Base-by-base conservation (phyloP, 208 protist species). In the Wallacemonas sp. region DNA sequence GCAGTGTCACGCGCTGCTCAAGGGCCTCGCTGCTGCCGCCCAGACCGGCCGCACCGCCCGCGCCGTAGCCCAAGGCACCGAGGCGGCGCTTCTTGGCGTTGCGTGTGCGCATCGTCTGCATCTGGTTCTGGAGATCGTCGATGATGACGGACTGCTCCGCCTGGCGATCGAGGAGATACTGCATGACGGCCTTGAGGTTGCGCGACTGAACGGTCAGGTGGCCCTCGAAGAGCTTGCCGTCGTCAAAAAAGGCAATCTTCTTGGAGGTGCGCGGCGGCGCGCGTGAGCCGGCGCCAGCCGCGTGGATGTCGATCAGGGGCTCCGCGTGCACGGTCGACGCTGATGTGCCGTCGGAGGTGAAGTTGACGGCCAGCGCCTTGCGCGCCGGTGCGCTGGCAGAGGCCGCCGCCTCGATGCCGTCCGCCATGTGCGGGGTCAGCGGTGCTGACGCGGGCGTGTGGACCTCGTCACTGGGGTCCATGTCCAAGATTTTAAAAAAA, bases 171-270 rank as follows among this genome's bases (percentile, higher is more conserved):
- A 86, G 55, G 64, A 95, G 70, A 38, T 87, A 79, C 72, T 95
- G 87, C 26, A 95, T 86, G 36, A 95, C 79, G 16, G 72, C 72
- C 65, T 95, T 95, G 54, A 95, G 77, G 63, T 77, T 87, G 29
- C 77, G 77, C 14, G 90, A 86, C 73, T 95, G 81, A 22, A 95
- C 83, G 14, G 87, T 95, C 45, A 95, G 85, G 65, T 95, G 90
- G 38, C 90, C 90, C 69, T 95, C 90, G 69, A 95, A 93, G 11
- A 95, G 85, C 54, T 95, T 95, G 2, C 87, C 90, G 65, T 95
- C 90, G 72, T 95, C 89, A 2, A 79, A 38, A 61, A 95, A 92
- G 33, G 73, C 31, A 54, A 95, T 83, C 52, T 74, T 76, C 1
- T 87, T 80, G 38, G 63, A 77, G 4, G 61, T 65, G 26, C 78